Conservation (phyloP, 345 rosid genomes). For the Rhodomyrtus tomentosa region DNA sequence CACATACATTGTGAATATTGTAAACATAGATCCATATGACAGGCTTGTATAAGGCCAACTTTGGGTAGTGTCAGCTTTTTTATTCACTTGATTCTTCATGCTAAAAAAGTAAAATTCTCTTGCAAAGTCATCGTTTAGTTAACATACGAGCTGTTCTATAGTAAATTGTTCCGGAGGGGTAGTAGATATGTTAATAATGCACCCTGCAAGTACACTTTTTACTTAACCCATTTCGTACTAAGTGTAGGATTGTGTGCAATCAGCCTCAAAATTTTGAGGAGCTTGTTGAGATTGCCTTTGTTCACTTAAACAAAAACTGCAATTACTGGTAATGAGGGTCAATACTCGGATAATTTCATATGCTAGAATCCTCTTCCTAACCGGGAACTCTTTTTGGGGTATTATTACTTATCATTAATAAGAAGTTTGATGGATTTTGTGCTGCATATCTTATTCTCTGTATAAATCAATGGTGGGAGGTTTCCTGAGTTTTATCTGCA, state of each 20-base stretch:
- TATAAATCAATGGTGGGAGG: neutral
- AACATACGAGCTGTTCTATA: neutral
- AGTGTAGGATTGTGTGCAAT: neutral
- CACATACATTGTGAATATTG: neutral
- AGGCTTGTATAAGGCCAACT: neutral
- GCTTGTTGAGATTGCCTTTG: neutral
- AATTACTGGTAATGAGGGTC: neutral
- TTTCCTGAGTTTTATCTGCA: neutral
- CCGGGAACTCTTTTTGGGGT: neutral
- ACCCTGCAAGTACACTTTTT: neutral
- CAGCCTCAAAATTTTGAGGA: neutral
- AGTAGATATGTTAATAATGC: neutral
- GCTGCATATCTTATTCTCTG: neutral
- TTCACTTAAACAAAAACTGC: neutral
- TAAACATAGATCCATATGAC: neutral
- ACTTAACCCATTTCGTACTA: neutral
- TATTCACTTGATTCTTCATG: neutral
- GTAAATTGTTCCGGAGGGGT: neutral
- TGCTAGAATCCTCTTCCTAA: neutral
- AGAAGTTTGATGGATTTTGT: neutral
- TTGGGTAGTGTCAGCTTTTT: neutral
- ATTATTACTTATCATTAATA: neutral
- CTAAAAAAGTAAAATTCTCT: neutral
- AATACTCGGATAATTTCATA: neutral
- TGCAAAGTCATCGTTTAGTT: neutral